Conservation (phyloP, 495 filamentous ascomycete species). For the Ramalina peruviana region DNA sequence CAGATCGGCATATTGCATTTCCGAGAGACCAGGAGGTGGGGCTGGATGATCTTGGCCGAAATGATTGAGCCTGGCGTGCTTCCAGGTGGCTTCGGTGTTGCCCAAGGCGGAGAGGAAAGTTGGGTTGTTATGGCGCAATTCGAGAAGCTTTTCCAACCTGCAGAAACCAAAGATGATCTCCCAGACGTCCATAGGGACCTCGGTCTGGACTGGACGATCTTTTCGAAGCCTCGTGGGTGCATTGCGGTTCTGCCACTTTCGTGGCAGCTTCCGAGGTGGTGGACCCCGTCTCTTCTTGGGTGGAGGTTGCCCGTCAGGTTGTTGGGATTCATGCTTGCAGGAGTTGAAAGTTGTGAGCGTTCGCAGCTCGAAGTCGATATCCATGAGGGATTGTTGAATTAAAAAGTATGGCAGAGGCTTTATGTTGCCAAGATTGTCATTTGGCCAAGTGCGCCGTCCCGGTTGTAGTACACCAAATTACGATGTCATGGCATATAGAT, state of each 20-base stretch:
- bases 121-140: not conserved
- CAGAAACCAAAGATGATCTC: conserved; percentile 6
- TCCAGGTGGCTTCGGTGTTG: conserved; percentile 6
- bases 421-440: too few species aligned
- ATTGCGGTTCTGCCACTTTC: conserved; percentile 2
- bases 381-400: not conserved
- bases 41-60: conserved; percentile 12
- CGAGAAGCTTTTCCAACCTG: conserved; percentile 6
- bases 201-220: conserved; percentile 7
- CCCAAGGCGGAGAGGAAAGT: not conserved
- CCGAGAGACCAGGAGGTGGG: conserved; percentile 9
- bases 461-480: too few species aligned
- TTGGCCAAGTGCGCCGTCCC: too few species aligned
- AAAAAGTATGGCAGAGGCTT: not conserved
- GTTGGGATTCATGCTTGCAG: not conserved
- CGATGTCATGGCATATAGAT: too few species aligned
- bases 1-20: conserved; percentile 14
- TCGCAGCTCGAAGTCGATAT: not conserved
- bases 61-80: not conserved
- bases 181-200: conserved; percentile 10
- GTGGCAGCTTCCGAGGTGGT: not conserved
- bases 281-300: conserved; percentile 2
- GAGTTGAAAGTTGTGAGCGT: not conserved
- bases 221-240: conserved; percentile 9
- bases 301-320: not conserved